Evolutionary conservation across 208 protist species (phyloP).

Genomic region (Leishmania martiniquensis): DNA sequence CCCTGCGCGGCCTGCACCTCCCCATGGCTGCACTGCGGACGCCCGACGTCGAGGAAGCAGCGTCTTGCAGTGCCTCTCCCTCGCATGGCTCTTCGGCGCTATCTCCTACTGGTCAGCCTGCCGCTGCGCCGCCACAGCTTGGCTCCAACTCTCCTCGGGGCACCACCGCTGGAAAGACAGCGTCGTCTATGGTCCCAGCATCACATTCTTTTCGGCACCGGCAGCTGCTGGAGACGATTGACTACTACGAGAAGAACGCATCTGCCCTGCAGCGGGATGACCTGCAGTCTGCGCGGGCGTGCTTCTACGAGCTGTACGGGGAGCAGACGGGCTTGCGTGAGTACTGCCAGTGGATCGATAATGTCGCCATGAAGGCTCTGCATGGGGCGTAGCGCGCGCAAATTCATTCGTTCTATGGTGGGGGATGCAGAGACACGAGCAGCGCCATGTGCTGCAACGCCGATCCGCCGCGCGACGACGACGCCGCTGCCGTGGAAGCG

Average conservation of each 20-base stretch:
- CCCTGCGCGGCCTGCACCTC: neutral
- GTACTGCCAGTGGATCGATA: conserved; percentile 62
- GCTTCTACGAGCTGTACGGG: conserved; percentile 62
- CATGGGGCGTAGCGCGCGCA: neutral
- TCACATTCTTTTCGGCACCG: conserved; percentile 24
- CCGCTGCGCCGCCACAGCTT: conserved; percentile 19
- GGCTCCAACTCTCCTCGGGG: conserved; percentile 34
- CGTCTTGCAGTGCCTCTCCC: neutral
- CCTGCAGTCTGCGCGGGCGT: conserved; percentile 39
- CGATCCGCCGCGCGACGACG: neutral
- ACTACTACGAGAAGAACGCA: conserved; percentile 32
- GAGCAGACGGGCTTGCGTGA: conserved; percentile 30
- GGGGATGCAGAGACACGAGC: neutral
- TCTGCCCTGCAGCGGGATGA: conserved; percentile 25
- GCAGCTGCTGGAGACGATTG: conserved; percentile 44
- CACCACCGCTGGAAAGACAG: neutral
- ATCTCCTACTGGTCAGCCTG: neutral
- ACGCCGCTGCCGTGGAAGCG: neutral
- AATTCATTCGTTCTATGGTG: neutral
- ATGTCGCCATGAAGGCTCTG: conserved; percentile 46
- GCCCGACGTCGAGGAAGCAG: neutral
- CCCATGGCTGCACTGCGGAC: neutral
- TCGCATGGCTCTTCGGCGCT: conserved; percentile 5
- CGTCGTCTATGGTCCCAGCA: neutral
- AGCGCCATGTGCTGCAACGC: neutral